These are phyloP conservation scores for Trichosporon sp. DNA, from an alignment of 1,284 basidiomycete genomes.

Conservation along the genomic window DNA sequence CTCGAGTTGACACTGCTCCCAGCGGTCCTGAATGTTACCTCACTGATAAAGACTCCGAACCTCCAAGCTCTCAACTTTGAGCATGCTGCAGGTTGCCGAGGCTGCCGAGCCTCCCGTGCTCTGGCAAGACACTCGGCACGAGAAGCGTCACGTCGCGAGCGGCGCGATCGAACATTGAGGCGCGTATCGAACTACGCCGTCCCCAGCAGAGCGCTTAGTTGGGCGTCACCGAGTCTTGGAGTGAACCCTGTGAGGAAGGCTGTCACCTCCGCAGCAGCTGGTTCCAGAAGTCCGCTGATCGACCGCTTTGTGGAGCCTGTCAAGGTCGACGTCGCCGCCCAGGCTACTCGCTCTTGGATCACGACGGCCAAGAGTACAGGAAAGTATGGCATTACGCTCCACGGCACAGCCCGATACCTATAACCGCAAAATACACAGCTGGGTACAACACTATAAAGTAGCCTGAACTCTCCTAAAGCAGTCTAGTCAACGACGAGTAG, in stretches of 20 bases:
- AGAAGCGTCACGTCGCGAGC: not conserved
- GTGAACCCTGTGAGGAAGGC: not conserved
- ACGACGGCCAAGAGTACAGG: no score
- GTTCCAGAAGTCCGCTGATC: no score
- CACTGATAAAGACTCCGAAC: not conserved
- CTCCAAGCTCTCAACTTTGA: not conserved
- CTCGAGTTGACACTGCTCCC: not conserved
- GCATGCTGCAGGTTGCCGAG: not conserved
- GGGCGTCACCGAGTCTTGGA: no score
- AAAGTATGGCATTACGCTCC: no score
- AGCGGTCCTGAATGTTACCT: not conserved
- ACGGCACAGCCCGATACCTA: no score
- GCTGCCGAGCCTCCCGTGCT: not conserved
- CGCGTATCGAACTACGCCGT: no score
- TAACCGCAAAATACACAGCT: not conserved
- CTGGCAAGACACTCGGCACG: not conserved
- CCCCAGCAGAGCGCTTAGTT: no score
- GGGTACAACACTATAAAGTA: not conserved
- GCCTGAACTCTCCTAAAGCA: conserved; percentile 29
- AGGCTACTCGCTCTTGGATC: no score
- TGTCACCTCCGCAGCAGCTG: no score
- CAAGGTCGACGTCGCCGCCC: no score
- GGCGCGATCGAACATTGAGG: no score
- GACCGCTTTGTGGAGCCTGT: no score
- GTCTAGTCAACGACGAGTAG: conserved; percentile 43